Evolutionary conservation across 2,329 filamentous ascomycete genomes (phyloP).

Genomic region (Sporothrix pseudoabietina): DNA sequence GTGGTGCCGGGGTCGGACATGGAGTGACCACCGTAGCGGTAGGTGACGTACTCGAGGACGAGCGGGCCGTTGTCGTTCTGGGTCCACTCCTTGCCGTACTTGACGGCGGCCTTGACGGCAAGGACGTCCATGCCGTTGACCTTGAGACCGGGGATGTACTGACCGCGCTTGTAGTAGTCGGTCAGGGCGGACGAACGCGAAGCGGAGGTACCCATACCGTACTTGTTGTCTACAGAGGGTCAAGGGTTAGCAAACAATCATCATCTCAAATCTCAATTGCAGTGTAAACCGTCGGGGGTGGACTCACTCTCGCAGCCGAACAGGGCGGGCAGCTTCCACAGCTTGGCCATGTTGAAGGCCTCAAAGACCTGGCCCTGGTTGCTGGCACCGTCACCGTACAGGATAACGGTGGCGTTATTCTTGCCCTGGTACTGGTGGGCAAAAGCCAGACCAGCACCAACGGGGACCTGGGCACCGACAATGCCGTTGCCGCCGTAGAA

Average conservation of each 20-base stretch:
- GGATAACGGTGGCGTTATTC: constrained; percentile 82
- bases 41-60: constrained; percentile 98
- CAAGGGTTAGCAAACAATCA: constrained; percentile 39
- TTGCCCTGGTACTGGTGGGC: constrained; percentile 91
- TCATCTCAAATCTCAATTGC: neutral
- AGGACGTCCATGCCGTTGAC: constrained; percentile 99
- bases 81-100: constrained; percentile 90
- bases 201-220: constrained; percentile 98
- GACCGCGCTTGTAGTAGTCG: constrained; percentile 99
- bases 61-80: constrained; percentile 83
- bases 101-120: constrained; percentile 92
- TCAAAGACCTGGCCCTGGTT: constrained; percentile 99
- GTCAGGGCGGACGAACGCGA: constrained; percentile 92
- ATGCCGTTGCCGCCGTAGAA: constrained; percentile 99
- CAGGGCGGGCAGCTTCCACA: constrained; percentile 93
- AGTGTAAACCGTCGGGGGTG: neutral
- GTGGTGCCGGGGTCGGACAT: constrained; percentile 99
- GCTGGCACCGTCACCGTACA: constrained; percentile 97
- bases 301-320: constrained; percentile 96
- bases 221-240: constrained; percentile 90
- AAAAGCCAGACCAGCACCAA: constrained; percentile 94
- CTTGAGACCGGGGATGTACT: constrained; percentile 99
- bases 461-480: constrained; percentile 95
- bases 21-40: constrained; percentile 98
- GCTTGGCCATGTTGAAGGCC: constrained; percentile 99